phyloP scores from a whole-genome alignment of 1,139 yeast genomes.

The Scheffersomyces segobiensis region DNA sequence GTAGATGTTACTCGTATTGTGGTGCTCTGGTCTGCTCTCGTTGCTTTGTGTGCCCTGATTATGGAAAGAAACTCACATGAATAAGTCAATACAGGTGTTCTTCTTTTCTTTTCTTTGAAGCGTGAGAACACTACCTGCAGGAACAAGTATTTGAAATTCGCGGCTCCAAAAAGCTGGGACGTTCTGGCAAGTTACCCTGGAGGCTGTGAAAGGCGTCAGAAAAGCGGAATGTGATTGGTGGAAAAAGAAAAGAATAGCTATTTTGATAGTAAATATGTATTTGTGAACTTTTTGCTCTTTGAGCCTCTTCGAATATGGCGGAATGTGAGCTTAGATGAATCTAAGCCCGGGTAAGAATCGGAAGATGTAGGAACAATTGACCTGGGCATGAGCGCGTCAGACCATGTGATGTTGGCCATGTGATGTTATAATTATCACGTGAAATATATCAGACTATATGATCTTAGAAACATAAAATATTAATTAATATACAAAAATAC shows the following conservation, averaged over 20 bases:
- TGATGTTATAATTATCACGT: background rate
- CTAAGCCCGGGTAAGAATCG: background rate
- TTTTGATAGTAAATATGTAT: background rate
- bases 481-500: too few relatives aligned
- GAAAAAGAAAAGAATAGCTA: background rate
- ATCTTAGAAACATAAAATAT: too few relatives aligned
- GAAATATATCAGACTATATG: background rate
- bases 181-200: background rate
- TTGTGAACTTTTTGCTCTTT: background rate
- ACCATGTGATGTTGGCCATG: too few relatives aligned
- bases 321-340: background rate
- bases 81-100: background rate
- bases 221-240: background rate
- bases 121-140: background rate
- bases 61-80: background rate
- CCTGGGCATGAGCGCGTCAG: background rate
- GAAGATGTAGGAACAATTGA: background rate
- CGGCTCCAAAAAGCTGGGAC: background rate
- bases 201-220: background rate
- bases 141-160: background rate
- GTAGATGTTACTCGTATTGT: background rate
- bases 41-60: background rate
- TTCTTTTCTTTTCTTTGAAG: background rate
- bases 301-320: background rate
- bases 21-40: background rate